Percentiles rank a stretch among this genome's conserved stretches.
These are phyloP conservation scores for Lactarius hatsudake DNA, from an alignment of 768 basidiomycete species.

Conservation along the genomic window DNA sequence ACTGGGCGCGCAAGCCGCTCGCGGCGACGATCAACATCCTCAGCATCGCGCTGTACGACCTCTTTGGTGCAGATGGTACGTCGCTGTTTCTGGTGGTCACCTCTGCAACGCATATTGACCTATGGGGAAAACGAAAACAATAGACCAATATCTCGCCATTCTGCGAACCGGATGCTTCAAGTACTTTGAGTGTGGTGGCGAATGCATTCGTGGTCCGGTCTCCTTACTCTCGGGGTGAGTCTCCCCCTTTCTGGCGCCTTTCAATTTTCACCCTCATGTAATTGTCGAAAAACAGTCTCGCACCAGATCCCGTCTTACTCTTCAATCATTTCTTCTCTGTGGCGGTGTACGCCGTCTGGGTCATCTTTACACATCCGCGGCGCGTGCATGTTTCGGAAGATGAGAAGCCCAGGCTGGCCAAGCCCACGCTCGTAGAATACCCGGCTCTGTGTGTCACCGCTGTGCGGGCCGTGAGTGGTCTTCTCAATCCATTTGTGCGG, in stretches of 20 bases:
- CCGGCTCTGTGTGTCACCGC: slow-evolving; percentile 62
- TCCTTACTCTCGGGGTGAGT: slow-evolving; percentile 83
- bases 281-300: slow-evolving; percentile 48
- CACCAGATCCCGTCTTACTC: slow-evolving; percentile 75
- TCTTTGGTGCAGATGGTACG: slow-evolving; percentile 92
- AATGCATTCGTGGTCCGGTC: slow-evolving; percentile 85
- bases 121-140: slow-evolving; percentile 9
- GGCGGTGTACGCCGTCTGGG: slow-evolving; percentile 92
- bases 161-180: slow-evolving; percentile 90
- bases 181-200: slow-evolving; percentile 93
- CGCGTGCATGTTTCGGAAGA: slow-evolving; percentile 34
- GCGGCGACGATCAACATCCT: slow-evolving; percentile 89
- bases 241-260: background rate
- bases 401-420: slow-evolving; percentile 41
- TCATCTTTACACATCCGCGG: slow-evolving; percentile 70
- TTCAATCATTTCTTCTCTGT: slow-evolving; percentile 93
- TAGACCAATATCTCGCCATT: slow-evolving; percentile 60
- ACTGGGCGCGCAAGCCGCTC: slow-evolving; percentile 82
- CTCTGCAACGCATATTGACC: background rate
- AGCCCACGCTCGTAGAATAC: slow-evolving; percentile 58
- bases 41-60: slow-evolving; percentile 87
- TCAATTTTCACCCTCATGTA: background rate
- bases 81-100: slow-evolving; percentile 19
- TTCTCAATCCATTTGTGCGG: background rate
- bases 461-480: slow-evolving; percentile 57